Evolutionary conservation across 192 early-diverging fungal species (phyloP).

Genomic region (Phycomyces nitens): DNA sequence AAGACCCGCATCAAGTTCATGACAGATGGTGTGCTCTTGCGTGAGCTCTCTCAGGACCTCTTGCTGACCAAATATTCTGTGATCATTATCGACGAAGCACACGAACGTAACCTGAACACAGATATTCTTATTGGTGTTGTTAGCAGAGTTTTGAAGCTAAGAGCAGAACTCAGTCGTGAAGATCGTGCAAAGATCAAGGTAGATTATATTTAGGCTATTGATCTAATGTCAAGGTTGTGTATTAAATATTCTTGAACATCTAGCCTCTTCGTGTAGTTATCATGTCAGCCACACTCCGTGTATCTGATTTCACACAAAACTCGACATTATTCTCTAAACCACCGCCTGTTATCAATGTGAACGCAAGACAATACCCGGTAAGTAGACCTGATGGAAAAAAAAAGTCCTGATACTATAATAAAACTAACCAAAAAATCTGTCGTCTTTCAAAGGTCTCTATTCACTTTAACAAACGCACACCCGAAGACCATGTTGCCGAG

Average conservation of each 20-base stretch:
- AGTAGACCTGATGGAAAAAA: conserved; percentile 5
- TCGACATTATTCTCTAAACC: conserved; percentile 60
- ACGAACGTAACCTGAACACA: conserved; percentile 96
- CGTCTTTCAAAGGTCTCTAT: conserved; percentile 57
- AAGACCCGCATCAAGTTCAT: conserved; percentile 95
- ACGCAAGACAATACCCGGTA: conserved; percentile 88
- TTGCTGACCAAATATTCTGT: conserved; percentile 90
- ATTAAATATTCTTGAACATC: no score
- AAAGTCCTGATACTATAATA: no score
- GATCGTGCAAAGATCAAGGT: conserved; percentile 45
- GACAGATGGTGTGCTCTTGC: conserved; percentile 98
- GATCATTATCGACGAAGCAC: conserved; percentile 98
- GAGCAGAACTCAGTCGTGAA: conserved; percentile 60
- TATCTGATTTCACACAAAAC: conserved; percentile 93
- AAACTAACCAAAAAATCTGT: neutral
- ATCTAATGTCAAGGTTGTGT: neutral
- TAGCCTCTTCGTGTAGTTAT: conserved; percentile 91
- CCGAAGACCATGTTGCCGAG: conserved; percentile 85
- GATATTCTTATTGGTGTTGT: conserved; percentile 98
- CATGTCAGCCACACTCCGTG: conserved; percentile 98
- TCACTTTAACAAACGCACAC: conserved; percentile 93
- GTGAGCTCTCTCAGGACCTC: conserved; percentile 86
- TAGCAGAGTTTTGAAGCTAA: conserved; percentile 79
- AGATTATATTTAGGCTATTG: conserved; percentile 5
- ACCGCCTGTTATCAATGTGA: conserved; percentile 89